Conservation (phyloP, 805 yeast species). For the Debaryomyces maramus region DNA sequence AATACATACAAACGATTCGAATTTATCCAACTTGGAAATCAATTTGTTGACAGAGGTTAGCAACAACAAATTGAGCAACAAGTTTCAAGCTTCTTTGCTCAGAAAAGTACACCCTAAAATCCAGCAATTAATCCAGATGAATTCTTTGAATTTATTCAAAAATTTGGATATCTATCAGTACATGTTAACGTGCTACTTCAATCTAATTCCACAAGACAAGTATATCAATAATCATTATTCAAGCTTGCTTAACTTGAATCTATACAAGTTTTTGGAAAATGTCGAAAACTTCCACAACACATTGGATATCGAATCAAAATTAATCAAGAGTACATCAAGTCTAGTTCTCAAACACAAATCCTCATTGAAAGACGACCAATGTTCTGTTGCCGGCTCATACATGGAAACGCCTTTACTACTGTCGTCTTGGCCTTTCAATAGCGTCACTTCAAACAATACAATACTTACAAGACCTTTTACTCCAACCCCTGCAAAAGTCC, state of each 20-base stretch:
- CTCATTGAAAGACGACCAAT: conserved; percentile 20
- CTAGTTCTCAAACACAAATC: conserved; percentile 26
- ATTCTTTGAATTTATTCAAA: conserved; percentile 34
- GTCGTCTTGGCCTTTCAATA: neutral
- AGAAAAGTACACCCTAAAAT: conserved; percentile 34
- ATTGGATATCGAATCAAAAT: conserved; percentile 22
- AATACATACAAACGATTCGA: conserved; percentile 40
- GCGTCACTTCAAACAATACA: conserved; percentile 1
- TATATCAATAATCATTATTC: conserved; percentile 38
- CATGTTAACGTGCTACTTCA: conserved; percentile 41
- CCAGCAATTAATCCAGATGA: conserved; percentile 32
- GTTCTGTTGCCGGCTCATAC: neutral
- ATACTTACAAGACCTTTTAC: conserved; percentile 3
- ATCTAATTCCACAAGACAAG: conserved; percentile 27
- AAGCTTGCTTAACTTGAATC: conserved; percentile 34
- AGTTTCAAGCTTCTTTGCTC: conserved; percentile 23
- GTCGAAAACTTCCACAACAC: conserved; percentile 31
- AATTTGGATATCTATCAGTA: conserved; percentile 35
- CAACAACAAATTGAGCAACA: conserved; percentile 22
- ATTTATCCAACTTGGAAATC: conserved; percentile 33
- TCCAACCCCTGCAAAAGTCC: neutral
- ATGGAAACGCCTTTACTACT: neutral
- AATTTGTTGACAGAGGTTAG: conserved; percentile 28
- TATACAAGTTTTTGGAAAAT: conserved; percentile 39
- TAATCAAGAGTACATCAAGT: conserved; percentile 22